Percentiles rank a stretch among this genome's conserved stretches.
Evolutionary conservation across 2,329 filamentous ascomycete genomes (phyloP).

Genomic region (Pezicula neosporulosa): DNA sequence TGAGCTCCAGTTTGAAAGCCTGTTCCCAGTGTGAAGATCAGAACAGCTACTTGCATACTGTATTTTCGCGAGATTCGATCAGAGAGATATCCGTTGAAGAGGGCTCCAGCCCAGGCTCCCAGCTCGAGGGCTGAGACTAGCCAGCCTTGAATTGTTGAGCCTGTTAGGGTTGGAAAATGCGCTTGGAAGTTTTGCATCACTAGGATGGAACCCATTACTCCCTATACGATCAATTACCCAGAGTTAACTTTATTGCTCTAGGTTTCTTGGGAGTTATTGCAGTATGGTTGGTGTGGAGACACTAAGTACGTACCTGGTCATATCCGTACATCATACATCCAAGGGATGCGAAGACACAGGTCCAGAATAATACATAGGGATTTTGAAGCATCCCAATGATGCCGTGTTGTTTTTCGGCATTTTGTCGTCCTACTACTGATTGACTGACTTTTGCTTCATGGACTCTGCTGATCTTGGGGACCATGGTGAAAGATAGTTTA

Average conservation of each 20-base stretch:
- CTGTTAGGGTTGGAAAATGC: conserved; percentile 29
- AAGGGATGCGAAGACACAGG: conserved; percentile 28
- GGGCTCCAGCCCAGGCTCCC: conserved; percentile 29
- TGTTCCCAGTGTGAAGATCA: conserved; percentile 47
- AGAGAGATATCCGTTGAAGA: conserved; percentile 46
- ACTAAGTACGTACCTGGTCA: conserved; percentile 19
- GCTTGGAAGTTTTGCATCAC: conserved; percentile 34
- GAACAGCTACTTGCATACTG: conserved; percentile 46
- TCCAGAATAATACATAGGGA: conserved; percentile 37
- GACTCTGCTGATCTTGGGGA: not conserved
- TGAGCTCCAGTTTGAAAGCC: conserved; percentile 46
- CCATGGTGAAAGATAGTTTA: too few species aligned
- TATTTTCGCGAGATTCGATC: conserved; percentile 50
- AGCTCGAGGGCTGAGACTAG: conserved; percentile 30
- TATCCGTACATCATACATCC: conserved; percentile 29
- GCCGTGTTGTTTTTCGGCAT: conserved; percentile 34
- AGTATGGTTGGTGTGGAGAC: not conserved
- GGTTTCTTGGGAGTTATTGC: not conserved
- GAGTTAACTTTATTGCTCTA: not conserved
- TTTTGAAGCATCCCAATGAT: conserved; percentile 35
- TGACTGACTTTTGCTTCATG: conserved; percentile 22
- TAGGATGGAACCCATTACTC: conserved; percentile 31
- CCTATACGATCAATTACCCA: conserved; percentile 5
- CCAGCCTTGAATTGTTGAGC: conserved; percentile 30
- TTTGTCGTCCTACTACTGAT: conserved; percentile 34